Conservation (phyloP, 2,329 filamentous ascomycete species). For the Ophiocordyceps camponoti-saundersi region DNA sequence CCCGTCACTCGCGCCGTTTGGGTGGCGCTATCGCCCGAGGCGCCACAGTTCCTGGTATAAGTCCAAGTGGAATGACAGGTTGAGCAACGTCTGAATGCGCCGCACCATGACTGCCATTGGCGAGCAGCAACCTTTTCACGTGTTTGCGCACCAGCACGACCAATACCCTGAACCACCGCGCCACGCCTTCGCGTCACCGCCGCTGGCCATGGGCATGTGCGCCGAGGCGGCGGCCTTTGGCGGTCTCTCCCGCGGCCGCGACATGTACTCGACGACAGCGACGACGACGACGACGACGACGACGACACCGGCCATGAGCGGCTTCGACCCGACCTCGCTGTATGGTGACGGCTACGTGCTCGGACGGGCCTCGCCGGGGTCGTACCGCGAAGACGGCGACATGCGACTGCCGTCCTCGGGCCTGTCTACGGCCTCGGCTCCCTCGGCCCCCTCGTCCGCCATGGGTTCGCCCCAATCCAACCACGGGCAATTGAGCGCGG, state of each 20-base stretch:
- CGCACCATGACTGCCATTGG: conserved; percentile 13
- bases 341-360: conserved; percentile 33
- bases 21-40: not conserved
- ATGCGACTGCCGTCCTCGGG: conserved; percentile 35
- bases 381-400: conserved; percentile 33
- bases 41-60: not conserved
- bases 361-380: conserved; percentile 27
- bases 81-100: not conserved
- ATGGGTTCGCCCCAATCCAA: conserved; percentile 51
- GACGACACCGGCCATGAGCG: not conserved
- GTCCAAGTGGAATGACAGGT: not conserved
- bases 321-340: conserved; percentile 26
- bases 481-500: conserved; percentile 36
- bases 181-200: conserved; percentile 19
- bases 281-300: not conserved
- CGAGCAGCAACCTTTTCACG: conserved; percentile 11
- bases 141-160: conserved; percentile 10
- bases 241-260: not conserved
- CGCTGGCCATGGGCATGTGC: conserved; percentile 30
- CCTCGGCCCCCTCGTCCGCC: conserved; percentile 46
- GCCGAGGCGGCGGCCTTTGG: conserved; percentile 24
- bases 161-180: conserved; percentile 30
- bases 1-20: not conserved
- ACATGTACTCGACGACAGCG: not conserved
- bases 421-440: conserved; percentile 41